These are phyloP conservation scores for Pseudonitzschia delicatissima DNA, from an alignment of 108 stramenopile species.

Conservation along the genomic window DNA sequence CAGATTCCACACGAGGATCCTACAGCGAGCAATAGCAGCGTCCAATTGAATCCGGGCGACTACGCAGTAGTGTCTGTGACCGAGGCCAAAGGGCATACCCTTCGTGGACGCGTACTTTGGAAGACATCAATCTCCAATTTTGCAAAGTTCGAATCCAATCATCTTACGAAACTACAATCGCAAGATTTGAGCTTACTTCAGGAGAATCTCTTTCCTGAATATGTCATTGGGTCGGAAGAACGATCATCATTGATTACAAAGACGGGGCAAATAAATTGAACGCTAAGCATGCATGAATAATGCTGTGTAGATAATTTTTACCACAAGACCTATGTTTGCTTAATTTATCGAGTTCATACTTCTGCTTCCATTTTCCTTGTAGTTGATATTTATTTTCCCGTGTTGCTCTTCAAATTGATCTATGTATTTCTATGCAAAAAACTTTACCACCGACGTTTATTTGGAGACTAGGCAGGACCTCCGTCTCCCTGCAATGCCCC, in stretches of 20 bases:
- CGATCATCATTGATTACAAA: not conserved
- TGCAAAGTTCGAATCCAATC: not conserved
- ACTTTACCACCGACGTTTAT: not conserved
- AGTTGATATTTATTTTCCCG: not conserved
- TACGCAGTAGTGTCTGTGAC: conserved; percentile 77
- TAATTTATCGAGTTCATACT: not conserved
- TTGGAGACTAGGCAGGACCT: conserved; percentile 20
- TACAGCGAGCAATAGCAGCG: not conserved
- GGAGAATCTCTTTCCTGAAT: not conserved
- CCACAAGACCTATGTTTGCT: not conserved
- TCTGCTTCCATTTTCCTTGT: not conserved
- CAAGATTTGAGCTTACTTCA: not conserved
- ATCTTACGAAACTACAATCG: not conserved
- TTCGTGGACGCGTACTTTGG: conserved; percentile 71
- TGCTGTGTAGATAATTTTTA: not conserved
- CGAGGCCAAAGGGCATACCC: conserved; percentile 76
- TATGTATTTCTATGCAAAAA: no score
- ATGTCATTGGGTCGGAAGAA: not conserved
- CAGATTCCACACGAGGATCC: not conserved
- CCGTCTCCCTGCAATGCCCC: conserved; percentile 39
- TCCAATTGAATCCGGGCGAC: conserved; percentile 52
- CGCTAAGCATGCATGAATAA: not conserved
- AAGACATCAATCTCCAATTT: conserved; percentile 36
- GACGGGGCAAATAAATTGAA: not conserved
- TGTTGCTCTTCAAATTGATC: not conserved